Percentiles rank a stretch among this genome's conserved stretches.
Conservation (phyloP, 2,329 filamentous ascomycete genomes). For the Dactylellina cionopaga region DNA sequence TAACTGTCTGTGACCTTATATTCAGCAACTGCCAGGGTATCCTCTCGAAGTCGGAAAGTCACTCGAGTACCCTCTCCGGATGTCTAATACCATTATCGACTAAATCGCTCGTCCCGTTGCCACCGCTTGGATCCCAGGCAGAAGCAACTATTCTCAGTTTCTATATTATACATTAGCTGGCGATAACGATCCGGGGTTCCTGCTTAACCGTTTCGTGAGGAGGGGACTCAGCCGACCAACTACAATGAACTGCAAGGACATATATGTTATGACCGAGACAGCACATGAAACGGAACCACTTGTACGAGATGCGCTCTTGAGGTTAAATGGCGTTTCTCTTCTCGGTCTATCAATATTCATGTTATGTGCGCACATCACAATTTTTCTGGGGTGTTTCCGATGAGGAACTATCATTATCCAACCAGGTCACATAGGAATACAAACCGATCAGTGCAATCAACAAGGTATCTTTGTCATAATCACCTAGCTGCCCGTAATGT, state of each 20-base stretch:
- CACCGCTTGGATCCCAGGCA: conserved; percentile 44
- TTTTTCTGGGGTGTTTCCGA: conserved; percentile 23
- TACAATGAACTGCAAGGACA: background rate
- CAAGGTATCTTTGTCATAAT: conserved; percentile 24
- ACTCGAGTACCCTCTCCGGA: no score
- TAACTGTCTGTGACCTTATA: conserved; percentile 17
- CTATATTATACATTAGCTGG: conserved; percentile 20
- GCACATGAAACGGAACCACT: no score
- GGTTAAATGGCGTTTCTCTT: background rate
- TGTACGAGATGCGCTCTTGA: no score
- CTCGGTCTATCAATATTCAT: no score
- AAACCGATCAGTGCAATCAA: conserved; percentile 33
- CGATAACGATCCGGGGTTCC: conserved; percentile 31
- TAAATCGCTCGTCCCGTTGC: conserved; percentile 52
- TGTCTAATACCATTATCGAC: conserved; percentile 24
- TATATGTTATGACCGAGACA: background rate
- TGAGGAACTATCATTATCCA: conserved; percentile 4
- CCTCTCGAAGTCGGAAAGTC: conserved; percentile 43
- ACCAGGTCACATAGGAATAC: conserved; percentile 39
- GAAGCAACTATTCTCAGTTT: conserved; percentile 14
- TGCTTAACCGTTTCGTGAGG: conserved; percentile 4
- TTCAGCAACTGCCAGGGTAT: conserved; percentile 15
- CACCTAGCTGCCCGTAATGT: conserved; percentile 22
- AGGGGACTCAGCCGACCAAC: background rate
- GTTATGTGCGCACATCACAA: conserved; percentile 2